These are phyloP conservation scores for Phytophthora ohioensis DNA, from an alignment of 352 stramenopile species.

Conservation along the genomic window DNA sequence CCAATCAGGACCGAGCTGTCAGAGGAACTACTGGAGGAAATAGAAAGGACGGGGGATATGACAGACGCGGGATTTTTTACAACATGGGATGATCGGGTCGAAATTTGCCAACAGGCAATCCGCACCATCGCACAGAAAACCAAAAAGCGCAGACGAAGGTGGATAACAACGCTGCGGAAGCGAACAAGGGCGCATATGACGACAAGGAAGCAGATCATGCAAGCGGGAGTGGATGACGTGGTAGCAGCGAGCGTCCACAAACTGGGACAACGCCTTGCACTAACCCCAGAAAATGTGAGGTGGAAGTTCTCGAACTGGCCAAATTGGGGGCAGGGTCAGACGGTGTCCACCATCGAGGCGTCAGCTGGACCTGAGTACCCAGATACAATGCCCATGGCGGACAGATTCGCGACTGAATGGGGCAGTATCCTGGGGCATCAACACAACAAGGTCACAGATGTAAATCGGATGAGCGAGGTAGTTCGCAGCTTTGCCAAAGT, in stretches of 20 bases:
- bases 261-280: neutral
- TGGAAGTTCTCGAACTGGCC: neutral
- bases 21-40: neutral
- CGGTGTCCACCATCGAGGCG: neutral
- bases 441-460: neutral
- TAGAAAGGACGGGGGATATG: neutral
- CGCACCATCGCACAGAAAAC: neutral
- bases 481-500: neutral
- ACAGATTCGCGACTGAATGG: neutral
- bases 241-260: neutral
- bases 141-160: neutral
- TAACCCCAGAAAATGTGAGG: neutral
- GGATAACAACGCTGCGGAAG: neutral
- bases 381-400: neutral
- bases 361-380: neutral
- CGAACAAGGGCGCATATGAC: neutral
- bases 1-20: no score
- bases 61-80: neutral
- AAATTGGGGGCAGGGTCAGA: neutral
- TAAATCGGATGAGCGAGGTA: neutral
- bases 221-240: neutral
- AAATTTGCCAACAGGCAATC: neutral
- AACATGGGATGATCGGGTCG: neutral
- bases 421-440: neutral
- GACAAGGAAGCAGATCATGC: neutral